Base-by-base conservation (phyloP, 1,139 yeast genomes). In the Taiozyma onychis region DNA sequence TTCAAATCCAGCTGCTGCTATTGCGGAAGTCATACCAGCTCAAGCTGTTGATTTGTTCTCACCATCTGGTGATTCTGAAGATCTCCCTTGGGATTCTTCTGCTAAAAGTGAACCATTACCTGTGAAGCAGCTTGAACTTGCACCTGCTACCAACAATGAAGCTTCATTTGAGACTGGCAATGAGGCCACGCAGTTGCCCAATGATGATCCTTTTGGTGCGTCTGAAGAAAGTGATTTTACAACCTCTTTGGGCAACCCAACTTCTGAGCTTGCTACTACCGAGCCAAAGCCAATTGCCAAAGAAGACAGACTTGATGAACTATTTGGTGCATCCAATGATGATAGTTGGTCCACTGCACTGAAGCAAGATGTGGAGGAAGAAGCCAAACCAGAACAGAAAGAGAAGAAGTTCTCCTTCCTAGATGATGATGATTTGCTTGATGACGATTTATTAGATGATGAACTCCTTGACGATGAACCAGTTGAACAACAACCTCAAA, bases 361-460 rank as follows among this genome's bases (percentile, higher is more conserved):
- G 39, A 37, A 28, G 10, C n/a, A 39, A 18, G 28, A 35, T 21
- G 22, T 3, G n/a, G 13, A 34, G 13, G n/a, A 16, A 11, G 27
- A 39, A 32, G 21, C 22, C 11, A 10, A 11, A n/a, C 45, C 18
- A 13, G 18, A 27, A 1, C 27, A 39, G 16, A 44, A 18, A 6
- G 35, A 24, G 9, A 47, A 53, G 16, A 60, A 58, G 48, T 56
- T 61, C 47, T 53, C 61, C 7, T 53, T 58, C 41, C 46, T 61
- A 21, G 54, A 54, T 7, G 47, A 54, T 45, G 62, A 58, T 46
- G 58, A 52, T 1, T 35, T 56, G 10, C 66, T 72, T 46, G 84
- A 79, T 50, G 81, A 77, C 48, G 78, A 74, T 39, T 56, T 73
- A 7, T 65, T 74, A n/a, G 70, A 71, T 43, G 77, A 74, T 43